phyloP scores from a whole-genome alignment of 306 rosid species.

The Sesbania bispinosa region DNA sequence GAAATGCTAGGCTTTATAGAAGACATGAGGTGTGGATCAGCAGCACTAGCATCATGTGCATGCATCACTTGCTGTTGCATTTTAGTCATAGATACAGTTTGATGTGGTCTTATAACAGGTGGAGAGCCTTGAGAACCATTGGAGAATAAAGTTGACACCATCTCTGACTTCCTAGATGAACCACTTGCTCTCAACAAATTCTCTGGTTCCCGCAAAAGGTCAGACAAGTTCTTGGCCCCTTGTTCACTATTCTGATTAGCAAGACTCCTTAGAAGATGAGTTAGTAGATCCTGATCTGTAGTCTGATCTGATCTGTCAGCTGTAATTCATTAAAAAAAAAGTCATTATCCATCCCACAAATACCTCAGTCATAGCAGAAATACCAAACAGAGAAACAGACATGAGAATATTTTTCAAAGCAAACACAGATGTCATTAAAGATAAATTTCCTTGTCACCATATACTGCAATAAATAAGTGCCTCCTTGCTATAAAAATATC shows the following conservation, averaged over 20 bases:
- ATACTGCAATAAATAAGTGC: conserved; percentile 20
- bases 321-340: conserved; percentile 33
- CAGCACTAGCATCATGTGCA: conserved; percentile 38
- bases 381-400: conserved; percentile 7
- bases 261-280: conserved; percentile 72
- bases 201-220: conserved; percentile 54
- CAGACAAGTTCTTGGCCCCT: conserved; percentile 49
- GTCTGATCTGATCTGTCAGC: conserved; percentile 70
- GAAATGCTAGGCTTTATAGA: conserved; percentile 44
- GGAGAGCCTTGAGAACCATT: conserved; percentile 56
- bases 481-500: not conserved
- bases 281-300: conserved; percentile 67
- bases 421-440: not conserved
- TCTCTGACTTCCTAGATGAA: conserved; percentile 49
- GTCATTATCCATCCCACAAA: conserved; percentile 22
- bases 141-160: conserved; percentile 47
- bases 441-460: conserved; percentile 1
- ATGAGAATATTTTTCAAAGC: not conserved
- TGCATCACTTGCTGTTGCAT: conserved; percentile 42
- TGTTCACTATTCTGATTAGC: conserved; percentile 55
- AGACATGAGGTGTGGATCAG: conserved; percentile 42
- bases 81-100: conserved; percentile 37
- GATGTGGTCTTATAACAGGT: conserved; percentile 40
- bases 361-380: conserved; percentile 8
- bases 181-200: conserved; percentile 46